Evolutionary conservation across 139 green algal species (phyloP).

Genomic region (Tetraselmis striata): DNA sequence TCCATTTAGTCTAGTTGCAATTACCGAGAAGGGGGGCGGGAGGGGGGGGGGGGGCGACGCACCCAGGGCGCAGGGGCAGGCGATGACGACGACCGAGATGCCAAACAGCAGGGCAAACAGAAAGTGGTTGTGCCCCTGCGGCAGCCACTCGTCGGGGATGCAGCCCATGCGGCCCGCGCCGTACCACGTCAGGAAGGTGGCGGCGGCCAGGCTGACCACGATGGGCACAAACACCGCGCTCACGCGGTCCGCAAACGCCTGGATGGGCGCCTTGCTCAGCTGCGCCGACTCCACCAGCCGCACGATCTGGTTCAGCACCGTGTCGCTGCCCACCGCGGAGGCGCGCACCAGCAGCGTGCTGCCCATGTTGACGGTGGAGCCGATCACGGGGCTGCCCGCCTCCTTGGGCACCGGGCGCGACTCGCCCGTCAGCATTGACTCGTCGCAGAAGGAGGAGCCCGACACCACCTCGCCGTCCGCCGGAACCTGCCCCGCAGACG

Average conservation of each 20-base stretch:
- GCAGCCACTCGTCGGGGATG: constrained; percentile 62
- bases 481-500: constrained; percentile 68
- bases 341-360: constrained; percentile 47
- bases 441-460: constrained; percentile 80
- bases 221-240: constrained; percentile 83
- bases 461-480: constrained; percentile 78
- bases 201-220: constrained; percentile 66
- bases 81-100: constrained; percentile 94
- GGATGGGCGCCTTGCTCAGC: constrained; percentile 92
- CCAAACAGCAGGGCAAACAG: constrained; percentile 90
- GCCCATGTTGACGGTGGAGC: constrained; percentile 84
- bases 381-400: constrained; percentile 62
- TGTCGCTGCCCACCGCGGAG: constrained; percentile 69
- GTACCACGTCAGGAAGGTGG: constrained; percentile 78
- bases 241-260: constrained; percentile 78
- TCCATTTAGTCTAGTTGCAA: too few species aligned
- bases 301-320: constrained; percentile 87
- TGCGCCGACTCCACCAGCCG: constrained; percentile 90
- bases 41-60: too few species aligned
- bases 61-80: constrained; percentile 91
- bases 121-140: constrained; percentile 70
- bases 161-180: constrained; percentile 35
- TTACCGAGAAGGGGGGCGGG: too few species aligned
- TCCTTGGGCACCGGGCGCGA: constrained; percentile 62
- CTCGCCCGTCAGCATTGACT: constrained; percentile 97